Evolutionary conservation across 352 stramenopile genomes (phyloP), one percentile per base, ranked within the genome.

Genomic region (Pythium sp.): DNA sequence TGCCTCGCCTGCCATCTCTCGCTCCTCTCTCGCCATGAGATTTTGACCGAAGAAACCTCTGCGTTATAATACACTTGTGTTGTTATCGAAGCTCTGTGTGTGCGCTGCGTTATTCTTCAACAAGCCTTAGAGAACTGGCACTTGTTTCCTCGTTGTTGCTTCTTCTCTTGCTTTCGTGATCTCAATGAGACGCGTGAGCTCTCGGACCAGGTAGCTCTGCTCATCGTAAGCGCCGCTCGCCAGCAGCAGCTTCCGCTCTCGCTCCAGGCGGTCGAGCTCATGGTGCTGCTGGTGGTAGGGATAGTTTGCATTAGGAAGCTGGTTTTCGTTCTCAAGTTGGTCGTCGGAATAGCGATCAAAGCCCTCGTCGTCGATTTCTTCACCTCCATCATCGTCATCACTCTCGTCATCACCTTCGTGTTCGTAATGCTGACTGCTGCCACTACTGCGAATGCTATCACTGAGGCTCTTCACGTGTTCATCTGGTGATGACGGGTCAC

Each of bases 121-220:
- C 15, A 51, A 12, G 26, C 22, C 5, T 57, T 38, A 65, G 24
- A 65, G 28, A 22, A 57, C 14, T 28, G 41, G 60, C 55, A 64
- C 26, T 24, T 36, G 36, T 24, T 28, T 22, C 28, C 55, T 22
- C 14, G 26, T 20, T 49, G 18, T 4, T 43, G 36, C 43, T 49
- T 22, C 14, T 22, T 56, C 49, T 53, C 79, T 78, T 51, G 62
- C 61, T 57, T 65, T 75, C 5, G 69, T 73, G 26, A 63, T 51
- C 20, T 57, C 72, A 26, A 93, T 92, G 4, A 86, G 71, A 36
- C 87, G 74, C 30, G 87, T 82, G 46, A 94, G 75, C 56, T 93
- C 85, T 2, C 74, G 79, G 20, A 93, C 80, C 36, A 94, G 46
- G 26, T 89, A 85, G 49, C 84, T 91, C 49, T 91, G 63, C 8